Percentiles rank a stretch among this genome's conserved stretches.
phyloP scores from a whole-genome alignment of 2,329 filamentous ascomycete species.

The Beauveria medogensis region DNA sequence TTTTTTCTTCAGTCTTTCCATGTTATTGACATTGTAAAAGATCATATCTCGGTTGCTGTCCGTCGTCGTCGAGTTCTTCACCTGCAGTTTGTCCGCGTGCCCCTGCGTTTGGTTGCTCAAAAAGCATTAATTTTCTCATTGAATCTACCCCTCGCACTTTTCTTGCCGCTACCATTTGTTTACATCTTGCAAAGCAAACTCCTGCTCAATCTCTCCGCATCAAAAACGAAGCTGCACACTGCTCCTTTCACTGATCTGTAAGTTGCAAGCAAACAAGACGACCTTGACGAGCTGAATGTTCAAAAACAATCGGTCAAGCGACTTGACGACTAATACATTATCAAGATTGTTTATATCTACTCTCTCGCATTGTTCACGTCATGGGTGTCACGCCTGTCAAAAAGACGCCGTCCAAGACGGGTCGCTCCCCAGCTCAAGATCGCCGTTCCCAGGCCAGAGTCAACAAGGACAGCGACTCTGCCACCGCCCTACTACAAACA shows the following conservation, averaged over 20 bases:
- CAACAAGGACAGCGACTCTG: slow-evolving; percentile 11
- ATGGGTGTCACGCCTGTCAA: slow-evolving; percentile 14
- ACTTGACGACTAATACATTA: no score
- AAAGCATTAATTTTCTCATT: neutral
- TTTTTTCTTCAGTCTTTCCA: neutral
- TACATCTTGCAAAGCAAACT: neutral
- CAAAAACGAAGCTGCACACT: neutral
- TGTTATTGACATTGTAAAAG: neutral
- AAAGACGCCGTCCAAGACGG: slow-evolving; percentile 16
- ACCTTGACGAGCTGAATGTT: neutral
- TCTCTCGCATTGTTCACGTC: neutral
- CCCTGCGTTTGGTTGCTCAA: neutral
- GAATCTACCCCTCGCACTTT: neutral
- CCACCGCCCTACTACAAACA: neutral
- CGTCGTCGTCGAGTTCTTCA: neutral
- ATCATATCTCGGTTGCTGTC: neutral
- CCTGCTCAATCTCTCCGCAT: neutral
- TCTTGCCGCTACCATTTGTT: neutral
- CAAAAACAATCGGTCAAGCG: neutral
- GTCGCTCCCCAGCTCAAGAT: slow-evolving; percentile 12
- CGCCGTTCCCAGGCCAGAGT: slow-evolving; percentile 12
- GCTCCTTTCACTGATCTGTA: neutral
- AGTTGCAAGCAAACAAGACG: neutral
- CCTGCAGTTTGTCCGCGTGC: neutral
- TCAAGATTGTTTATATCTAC: neutral